Conservation (phyloP, 106 monocot species). For the Dendrobium officinale region DNA sequence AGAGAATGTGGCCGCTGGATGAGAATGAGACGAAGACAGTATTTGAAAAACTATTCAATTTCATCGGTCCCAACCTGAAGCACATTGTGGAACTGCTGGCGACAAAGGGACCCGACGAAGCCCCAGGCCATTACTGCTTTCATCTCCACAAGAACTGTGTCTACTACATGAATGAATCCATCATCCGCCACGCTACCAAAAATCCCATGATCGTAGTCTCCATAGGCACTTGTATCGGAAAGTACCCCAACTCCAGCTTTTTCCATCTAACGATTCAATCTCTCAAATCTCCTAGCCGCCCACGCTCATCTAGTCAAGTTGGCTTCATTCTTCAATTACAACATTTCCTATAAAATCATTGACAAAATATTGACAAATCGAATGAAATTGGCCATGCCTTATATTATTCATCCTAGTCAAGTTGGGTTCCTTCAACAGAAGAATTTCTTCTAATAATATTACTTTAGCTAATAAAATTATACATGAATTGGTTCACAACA, state of each 20-base stretch:
- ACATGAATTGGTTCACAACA: too few species aligned
- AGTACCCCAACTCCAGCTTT: slow-evolving; percentile 59
- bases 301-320: neutral
- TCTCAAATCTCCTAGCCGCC: slow-evolving; percentile 78
- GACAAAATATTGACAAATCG: too few species aligned
- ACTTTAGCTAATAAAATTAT: too few species aligned
- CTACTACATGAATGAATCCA: slow-evolving; percentile 58
- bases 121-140: too few species aligned
- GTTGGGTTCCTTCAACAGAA: too few species aligned
- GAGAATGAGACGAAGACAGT: too few species aligned
- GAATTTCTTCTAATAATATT: too few species aligned
- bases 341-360: too few species aligned
- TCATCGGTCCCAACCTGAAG: slow-evolving; percentile 60
- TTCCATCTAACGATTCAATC: slow-evolving; percentile 75
- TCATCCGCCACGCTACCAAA: slow-evolving; percentile 69
- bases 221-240: slow-evolving; percentile 58
- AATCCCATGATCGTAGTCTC: slow-evolving; percentile 49
- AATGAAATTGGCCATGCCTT: too few species aligned
- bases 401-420: too few species aligned
- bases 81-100: slow-evolving; percentile 80
- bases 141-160: slow-evolving; percentile 13
- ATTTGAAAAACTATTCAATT: too few species aligned
- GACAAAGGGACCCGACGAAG: slow-evolving; percentile 5
- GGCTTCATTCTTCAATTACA: slow-evolving; percentile 17
- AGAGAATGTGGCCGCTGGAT: too few species aligned